phyloP scores from a whole-genome alignment of 1,284 basidiomycete species.

The Austroboletus niveus region DNA sequence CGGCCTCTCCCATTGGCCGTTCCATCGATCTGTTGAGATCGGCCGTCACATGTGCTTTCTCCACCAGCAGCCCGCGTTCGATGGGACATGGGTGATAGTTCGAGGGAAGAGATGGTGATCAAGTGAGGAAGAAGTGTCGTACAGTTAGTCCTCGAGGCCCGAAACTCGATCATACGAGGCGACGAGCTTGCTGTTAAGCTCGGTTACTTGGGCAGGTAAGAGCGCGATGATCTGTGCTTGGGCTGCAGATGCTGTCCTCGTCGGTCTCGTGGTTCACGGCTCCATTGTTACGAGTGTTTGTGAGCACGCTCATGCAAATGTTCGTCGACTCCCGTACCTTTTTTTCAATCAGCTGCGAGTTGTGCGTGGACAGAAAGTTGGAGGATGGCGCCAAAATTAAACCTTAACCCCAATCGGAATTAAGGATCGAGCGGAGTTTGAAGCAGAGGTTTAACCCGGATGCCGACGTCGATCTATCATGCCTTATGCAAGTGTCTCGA shows the following conservation, averaged over 20 bases:
- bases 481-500: too few relatives aligned
- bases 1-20: conserved; percentile 90
- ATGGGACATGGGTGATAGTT: conserved; percentile 74
- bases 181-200: conserved; percentile 93
- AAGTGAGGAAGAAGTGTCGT: conserved; percentile 61
- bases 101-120: conserved; percentile 66
- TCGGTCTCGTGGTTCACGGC: conserved; percentile 19
- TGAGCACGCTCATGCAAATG: conserved; percentile 5
- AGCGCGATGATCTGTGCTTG: conserved; percentile 76
- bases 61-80: conserved; percentile 88
- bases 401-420: too few relatives aligned
- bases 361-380: too few relatives aligned
- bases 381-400: too few relatives aligned
- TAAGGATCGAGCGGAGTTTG: too few relatives aligned
- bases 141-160: conserved; percentile 89
- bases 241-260: conserved; percentile 48
- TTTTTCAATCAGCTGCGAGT: too few relatives aligned
- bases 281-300: conserved; percentile 1
- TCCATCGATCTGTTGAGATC: conserved; percentile 96
- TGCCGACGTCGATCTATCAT: too few relatives aligned
- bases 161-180: conserved; percentile 89
- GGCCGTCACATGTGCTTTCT: conserved; percentile 84
- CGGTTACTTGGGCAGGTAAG: conserved; percentile 77
- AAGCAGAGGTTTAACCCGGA: too few relatives aligned
- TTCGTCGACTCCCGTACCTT: conserved; percentile 11